Percentiles rank a stretch among this genome's conserved stretches.
These are phyloP conservation scores for Podospora tetraspora DNA, from an alignment of 495 filamentous ascomycete genomes.

Conservation along the genomic window DNA sequence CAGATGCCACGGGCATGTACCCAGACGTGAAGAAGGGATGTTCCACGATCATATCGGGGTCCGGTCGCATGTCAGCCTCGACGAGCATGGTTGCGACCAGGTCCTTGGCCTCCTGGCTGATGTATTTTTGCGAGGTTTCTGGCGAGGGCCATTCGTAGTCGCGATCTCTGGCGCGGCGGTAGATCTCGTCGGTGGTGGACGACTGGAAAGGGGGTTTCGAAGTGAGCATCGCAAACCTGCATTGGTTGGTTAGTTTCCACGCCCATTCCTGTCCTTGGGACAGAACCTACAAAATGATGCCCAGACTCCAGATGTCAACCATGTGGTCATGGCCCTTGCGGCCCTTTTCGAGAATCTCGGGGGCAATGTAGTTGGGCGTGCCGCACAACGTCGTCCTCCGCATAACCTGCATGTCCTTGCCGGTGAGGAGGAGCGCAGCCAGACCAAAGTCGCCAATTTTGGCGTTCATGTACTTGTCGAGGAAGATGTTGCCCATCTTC, in stretches of 20 bases:
- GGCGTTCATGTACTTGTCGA: conserved; percentile 93
- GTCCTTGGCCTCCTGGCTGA: conserved; percentile 63
- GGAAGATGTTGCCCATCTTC: conserved; percentile 96
- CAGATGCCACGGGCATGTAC: conserved; percentile 48
- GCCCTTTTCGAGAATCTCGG: conserved; percentile 82
- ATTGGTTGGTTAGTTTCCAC: neutral
- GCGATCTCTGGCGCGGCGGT: conserved; percentile 63
- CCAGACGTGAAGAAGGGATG: conserved; percentile 73
- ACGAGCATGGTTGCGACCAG: conserved; percentile 71
- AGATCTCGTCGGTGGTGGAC: conserved; percentile 79
- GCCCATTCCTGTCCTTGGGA: neutral
- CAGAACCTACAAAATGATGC: conserved; percentile 79
- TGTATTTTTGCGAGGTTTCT: conserved; percentile 44
- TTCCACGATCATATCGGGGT: conserved; percentile 74
- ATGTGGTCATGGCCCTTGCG: conserved; percentile 82
- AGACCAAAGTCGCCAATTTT: conserved; percentile 98
- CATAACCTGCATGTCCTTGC: conserved; percentile 69
- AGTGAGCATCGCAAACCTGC: conserved; percentile 78
- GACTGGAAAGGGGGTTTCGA: conserved; percentile 89
- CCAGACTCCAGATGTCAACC: conserved; percentile 96
- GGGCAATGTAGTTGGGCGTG: conserved; percentile 97
- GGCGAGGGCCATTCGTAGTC: conserved; percentile 72
- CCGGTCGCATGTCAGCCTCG: conserved; percentile 66
- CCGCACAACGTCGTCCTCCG: conserved; percentile 89
- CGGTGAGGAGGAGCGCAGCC: conserved; percentile 83